Base-by-base conservation (phyloP, 805 yeast genomes). In the Barnettozyma sucrosica region DNA sequence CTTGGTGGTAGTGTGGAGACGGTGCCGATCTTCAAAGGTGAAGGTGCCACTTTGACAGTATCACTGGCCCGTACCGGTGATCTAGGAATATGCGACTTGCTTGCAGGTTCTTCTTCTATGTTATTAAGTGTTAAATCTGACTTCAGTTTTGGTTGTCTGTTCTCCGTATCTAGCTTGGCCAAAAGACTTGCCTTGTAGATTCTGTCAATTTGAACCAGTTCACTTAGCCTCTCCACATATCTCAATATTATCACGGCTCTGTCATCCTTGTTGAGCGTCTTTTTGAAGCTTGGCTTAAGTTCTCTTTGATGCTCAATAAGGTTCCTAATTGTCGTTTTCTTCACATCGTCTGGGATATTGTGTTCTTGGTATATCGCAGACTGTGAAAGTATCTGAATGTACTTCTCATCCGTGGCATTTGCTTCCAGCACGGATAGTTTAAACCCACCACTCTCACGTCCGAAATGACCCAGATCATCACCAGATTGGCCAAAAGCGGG, bases 131-230 rank as follows among this genome's bases (percentile, higher is more conserved):
- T 16, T 11, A 36, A n/a, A 8, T 41, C 33, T n/a, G 21, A 23
- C 23, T 11, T 37, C 18, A 37, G n/a, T 28, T 37, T 37, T 11
- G 41, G 28, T n/a, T 37, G n/a, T 37, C 18, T 23, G 41, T 11
- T 37, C 9, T 32, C 45, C 3, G 26, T 32, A 26, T 59, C 59
- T n/a, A 59, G 20, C 23, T 47, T 61, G 1, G 52, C 41, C 8
- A 57, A 39, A 5, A 61, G 16, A 14, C 61, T 61, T 3, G 80
- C 82, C 55, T 74, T 76, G 61, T 75, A 82, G 10, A 84, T 75
- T 43, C 90, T 65, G 10, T 77, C 78, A n/a, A 81, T 77, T 63
- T 84, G 90, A 14, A 83, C 78, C 47, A 76, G 72, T 45, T 79
- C 74, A 14, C 86, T 85, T 42, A 83, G 55, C 41, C 66, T 71